Base-by-base conservation (phyloP, 495 filamentous ascomycete genomes). In the Tuber magnatum region DNA sequence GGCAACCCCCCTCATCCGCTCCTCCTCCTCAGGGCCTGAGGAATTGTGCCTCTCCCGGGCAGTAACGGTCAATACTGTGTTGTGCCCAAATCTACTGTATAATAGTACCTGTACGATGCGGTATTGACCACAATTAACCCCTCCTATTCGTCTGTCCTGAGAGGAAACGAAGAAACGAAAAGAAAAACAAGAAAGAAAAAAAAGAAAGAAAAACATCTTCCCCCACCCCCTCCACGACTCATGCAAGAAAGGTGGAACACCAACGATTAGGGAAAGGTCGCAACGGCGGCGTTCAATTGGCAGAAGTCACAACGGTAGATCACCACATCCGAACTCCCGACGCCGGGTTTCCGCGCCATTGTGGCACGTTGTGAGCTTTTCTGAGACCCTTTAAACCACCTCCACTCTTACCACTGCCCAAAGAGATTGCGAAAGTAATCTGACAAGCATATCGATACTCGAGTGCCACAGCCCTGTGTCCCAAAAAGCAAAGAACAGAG, bases 291-390 rank as follows among this genome's bases (percentile, higher is more conserved):
- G 10, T 65, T 18, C 56, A 65, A 65, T 65, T 65, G 56, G 56
- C 28, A 18, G 28, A 20, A 18, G 28, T 18, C 56, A 4, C 56
- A 18, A 20, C 32, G 56, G 35, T 16, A 35, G 56, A 35, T 65
- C 56, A 65, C 28, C 56, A 8, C 56, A 65, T 65, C 56, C 56
- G 56, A 65, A 65, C 56, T 65, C 28, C 56, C 56, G 56, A 65
- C 28, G 28, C n/a, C 56, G 28, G 56, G 28, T 65, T 20, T 65
- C 56, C 28, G 56, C 28, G 2, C 56, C 32, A 16, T 35, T 28
- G 28, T 10, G 56, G 56, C 56, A 32, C 28, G 56, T 6, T 35
- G 32, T n/a, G 14, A 28, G 12, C 28, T 32, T 61, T 16, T 32
- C n/a, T 32, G 28, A 32, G n/a, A 61, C 56, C 51, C 20, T 61